These are phyloP conservation scores for Russula earlei DNA, from an alignment of 768 basidiomycete genomes.

Conservation along the genomic window DNA sequence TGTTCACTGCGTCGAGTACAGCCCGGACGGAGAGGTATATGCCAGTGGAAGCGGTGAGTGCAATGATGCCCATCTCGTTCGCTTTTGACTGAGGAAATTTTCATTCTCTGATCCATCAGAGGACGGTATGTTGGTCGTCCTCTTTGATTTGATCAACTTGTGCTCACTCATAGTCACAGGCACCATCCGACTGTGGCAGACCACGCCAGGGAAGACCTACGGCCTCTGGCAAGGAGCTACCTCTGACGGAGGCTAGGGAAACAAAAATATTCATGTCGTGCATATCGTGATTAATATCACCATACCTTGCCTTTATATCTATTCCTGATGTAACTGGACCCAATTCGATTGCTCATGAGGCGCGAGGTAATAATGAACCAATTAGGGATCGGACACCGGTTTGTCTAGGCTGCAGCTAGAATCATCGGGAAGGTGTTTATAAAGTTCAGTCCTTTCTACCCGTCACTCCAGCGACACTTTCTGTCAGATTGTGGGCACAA, in stretches of 20 bases:
- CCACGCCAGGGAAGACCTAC: constrained; percentile 86
- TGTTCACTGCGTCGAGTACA: constrained; percentile 88
- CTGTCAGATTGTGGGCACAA: too few species aligned
- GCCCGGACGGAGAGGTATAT: constrained; percentile 95
- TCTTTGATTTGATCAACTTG: neutral
- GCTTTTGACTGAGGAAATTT: constrained; percentile 7
- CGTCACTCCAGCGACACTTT: too few species aligned
- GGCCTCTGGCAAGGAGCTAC: constrained; percentile 75
- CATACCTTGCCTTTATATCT: constrained; percentile 1
- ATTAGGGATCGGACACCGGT: neutral
- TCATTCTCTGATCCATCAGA: constrained; percentile 34
- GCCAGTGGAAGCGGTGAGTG: constrained; percentile 90
- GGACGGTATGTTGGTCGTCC: constrained; percentile 46
- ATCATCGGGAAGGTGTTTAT: neutral
- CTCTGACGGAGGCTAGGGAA: constrained; percentile 31
- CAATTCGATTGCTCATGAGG: neutral
- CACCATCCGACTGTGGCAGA: constrained; percentile 96
- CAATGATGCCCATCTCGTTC: neutral
- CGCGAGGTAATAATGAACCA: neutral
- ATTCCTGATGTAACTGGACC: constrained; percentile 2
- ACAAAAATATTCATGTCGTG: neutral
- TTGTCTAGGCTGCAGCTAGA: neutral
- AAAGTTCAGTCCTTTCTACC: too few species aligned
- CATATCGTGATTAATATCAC: constrained; percentile 12
- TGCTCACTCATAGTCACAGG: constrained; percentile 35